Base-by-base conservation (phyloP, 345 rosid genomes). In the Cardamine occulta region DNA sequence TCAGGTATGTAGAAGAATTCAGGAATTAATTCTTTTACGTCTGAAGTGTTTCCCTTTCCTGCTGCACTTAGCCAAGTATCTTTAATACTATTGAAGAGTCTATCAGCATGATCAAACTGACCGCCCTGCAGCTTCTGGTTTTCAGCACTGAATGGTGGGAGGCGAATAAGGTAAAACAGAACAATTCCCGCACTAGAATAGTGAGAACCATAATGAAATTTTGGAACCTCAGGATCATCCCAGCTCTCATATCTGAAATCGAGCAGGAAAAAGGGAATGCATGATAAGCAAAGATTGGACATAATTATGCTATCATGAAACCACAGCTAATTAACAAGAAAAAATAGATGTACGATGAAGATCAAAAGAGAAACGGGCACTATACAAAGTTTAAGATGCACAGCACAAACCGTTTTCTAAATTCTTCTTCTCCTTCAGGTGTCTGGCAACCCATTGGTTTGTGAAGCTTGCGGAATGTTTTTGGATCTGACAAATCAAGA, bases 391-490 rank as follows among this genome's bases (percentile, higher is more conserved):
- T 45, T 71, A 28, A 66, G 74, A 73, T 66, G 57, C 56, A 59
- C 65, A 57, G 21, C 44, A 73, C 85, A 76, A 63, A 93, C 99
- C 99, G 89, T 93, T 93, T 93, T 86, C 82, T 85, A 82, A 96
- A 96, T 84, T 96, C 99, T 9, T 93, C 96, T 86, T 91, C 97
- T 60, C 99, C 99, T 68, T 91, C 98, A 13, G 77, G 85, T 69
- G 97, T 96, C 82, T 96, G 99, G 85, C 99, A 96, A 73, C 99
- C 99, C 99, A 96, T 91, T 78, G 99, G 98, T 77, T 93, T 96
- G 74, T 93, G 91, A 73, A 96, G 95, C 74, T 86, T 89, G 45
- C 99, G 94, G 74, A 89, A 96, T 73, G 98, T 84, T 70, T 83
- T 89, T 63, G 96, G 91, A 87, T 93, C 82, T 64, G 89, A 89